Evolutionary conservation across 2,329 filamentous ascomycete species (phyloP), one percentile per base, ranked within the genome.

Genomic region (Epicoccum sorghinum): DNA sequence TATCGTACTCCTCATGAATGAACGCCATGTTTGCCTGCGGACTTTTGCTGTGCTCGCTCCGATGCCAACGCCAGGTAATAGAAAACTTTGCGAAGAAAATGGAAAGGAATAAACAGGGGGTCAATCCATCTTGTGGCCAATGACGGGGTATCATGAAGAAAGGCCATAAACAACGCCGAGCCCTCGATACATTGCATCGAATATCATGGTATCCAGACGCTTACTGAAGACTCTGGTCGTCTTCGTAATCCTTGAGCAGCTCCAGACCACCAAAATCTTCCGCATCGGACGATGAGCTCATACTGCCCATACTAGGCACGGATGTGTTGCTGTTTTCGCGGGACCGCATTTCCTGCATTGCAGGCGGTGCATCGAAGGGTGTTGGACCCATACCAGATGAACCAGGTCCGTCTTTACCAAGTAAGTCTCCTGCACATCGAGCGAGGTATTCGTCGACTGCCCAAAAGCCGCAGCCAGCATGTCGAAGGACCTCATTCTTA

Each of bases 371-470:
- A 2, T 60, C 40, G 14, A 30, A 51, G 32, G 52, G 47, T 18
- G 49, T 23, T 1, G 40, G 41, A n/a, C 43, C 36, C 7, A 40
- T 45, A 38, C 22, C 46, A 29, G 35, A 27, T 7, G 40, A 4
- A n/a, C 41, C 36, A 8, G 63, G 57, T 24, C 52, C 62, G 1
- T 67, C 61, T 55, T 69, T 64, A 29, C 70, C 70, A 2, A 74
- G 61, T 4, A 73, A 59, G 32, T 71, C 68, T 38, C 70, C 71
- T 8, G 71, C 71, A 39, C 71, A 72, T n/a, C 68, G 63, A 3
- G 68, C 66, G 4, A 75, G 66, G 37, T 75, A 75, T 45, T 75
- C 68, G 37, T 74, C 71, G 7, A 75, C 69, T 6, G 67, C 70
- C 68, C 69, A 73, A 52, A 73, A 75, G 41, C 63, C 65, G 47